Evolutionary conservation across 2,329 filamentous ascomycete species (phyloP).

Genomic region (Monascus ruber): DNA sequence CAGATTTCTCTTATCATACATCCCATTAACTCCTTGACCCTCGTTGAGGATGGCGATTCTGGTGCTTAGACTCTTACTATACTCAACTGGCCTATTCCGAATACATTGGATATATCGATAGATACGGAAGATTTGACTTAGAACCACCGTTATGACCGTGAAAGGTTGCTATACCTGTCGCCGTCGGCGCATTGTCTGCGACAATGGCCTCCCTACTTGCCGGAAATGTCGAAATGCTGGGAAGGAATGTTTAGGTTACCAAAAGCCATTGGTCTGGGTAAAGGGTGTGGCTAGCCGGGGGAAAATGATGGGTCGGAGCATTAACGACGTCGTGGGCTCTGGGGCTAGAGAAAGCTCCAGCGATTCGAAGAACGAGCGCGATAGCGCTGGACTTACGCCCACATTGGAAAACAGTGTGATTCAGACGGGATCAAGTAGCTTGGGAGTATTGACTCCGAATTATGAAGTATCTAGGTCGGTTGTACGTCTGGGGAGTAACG

Average conservation of each 20-base stretch:
- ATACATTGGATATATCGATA: too few species aligned
- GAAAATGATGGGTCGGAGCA: slow-evolving; percentile 43
- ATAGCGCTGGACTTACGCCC: neutral
- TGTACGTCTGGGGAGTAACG: slow-evolving; percentile 2
- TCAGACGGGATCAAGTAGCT: neutral
- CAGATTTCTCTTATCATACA: neutral
- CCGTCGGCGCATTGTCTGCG: slow-evolving; percentile 33
- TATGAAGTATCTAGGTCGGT: slow-evolving; percentile 6
- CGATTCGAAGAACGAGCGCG: slow-evolving; percentile 2
- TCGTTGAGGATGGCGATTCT: slow-evolving; percentile 11
- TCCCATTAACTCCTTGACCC: slow-evolving; percentile 5
- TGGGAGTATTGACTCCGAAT: neutral
- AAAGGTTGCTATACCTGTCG: slow-evolving; percentile 35
- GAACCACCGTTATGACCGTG: slow-evolving; percentile 14
- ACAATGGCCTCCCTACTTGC: slow-evolving; percentile 31
- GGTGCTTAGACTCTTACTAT: neutral
- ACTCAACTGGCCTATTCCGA: too few species aligned
- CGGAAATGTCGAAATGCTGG: slow-evolving; percentile 32
- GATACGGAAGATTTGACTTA: neutral
- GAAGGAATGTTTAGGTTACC: slow-evolving; percentile 33
- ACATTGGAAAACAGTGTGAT: neutral
- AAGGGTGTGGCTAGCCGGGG: slow-evolving; percentile 34
- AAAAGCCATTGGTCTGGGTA: slow-evolving; percentile 32
- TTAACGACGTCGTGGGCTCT: slow-evolving; percentile 25
- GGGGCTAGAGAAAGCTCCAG: neutral